Evolutionary conservation across 2,329 filamentous ascomycete genomes (phyloP).

Genomic region (Clarireedia homoeocarpa): DNA sequence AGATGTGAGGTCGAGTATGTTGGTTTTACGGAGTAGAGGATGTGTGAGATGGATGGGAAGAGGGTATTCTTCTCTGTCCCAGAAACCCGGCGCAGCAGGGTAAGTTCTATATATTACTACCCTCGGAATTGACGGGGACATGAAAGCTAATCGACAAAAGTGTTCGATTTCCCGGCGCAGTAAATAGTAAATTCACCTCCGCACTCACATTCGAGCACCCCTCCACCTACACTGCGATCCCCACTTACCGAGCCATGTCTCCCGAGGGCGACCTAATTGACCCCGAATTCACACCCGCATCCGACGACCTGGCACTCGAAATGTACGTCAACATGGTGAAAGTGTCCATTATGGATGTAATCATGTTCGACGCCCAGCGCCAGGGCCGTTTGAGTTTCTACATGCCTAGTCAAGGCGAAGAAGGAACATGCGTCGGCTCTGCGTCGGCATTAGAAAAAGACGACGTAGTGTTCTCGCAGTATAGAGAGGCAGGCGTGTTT

Average conservation of each 20-base stretch:
- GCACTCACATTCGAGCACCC: conserved; percentile 71
- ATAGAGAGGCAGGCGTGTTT: conserved; percentile 88
- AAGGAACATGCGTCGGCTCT: conserved; percentile 86
- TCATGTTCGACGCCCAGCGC: conserved; percentile 97
- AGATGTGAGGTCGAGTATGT: background rate
- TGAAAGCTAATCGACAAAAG: conserved; percentile 25
- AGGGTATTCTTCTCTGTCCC: conserved; percentile 24
- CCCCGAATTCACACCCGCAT: conserved; percentile 51
- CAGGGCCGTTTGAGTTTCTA: conserved; percentile 66
- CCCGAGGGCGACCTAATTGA: conserved; percentile 82
- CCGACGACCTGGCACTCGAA: conserved; percentile 21
- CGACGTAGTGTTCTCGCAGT: conserved; percentile 91
- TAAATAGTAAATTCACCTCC: conserved; percentile 88
- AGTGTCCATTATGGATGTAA: conserved; percentile 81
- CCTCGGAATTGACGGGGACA: background rate
- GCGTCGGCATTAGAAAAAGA: conserved; percentile 74
- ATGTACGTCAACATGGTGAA: conserved; percentile 53
- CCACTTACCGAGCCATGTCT: conserved; percentile 87
- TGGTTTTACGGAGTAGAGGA: background rate
- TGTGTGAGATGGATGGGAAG: conserved; percentile 6
- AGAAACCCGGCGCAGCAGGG: conserved; percentile 25
- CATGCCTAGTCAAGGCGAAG: conserved; percentile 59
- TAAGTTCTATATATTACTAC: conserved; percentile 3
- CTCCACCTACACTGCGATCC: conserved; percentile 64
- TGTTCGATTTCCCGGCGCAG: conserved; percentile 72